Evolutionary conservation across 108 stramenopile species (phyloP).

Genomic region (Cyclotella baltica): DNA sequence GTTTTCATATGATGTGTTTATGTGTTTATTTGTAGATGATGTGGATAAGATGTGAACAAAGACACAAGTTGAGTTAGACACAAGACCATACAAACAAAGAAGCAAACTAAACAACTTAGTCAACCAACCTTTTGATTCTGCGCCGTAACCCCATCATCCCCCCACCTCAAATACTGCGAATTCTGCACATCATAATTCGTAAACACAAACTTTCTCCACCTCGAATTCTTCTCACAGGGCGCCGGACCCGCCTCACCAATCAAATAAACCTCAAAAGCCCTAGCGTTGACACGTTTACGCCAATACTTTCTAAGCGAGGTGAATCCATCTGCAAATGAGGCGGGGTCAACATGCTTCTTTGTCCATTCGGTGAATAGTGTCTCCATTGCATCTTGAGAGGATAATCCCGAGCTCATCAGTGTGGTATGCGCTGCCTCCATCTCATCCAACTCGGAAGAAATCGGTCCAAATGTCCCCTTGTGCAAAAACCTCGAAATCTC

Average conservation of each 20-base stretch:
- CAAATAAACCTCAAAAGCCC: conserved; percentile 34
- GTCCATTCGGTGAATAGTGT: conserved; percentile 29
- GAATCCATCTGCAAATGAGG: conserved; percentile 33
- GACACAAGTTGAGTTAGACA: too few species aligned
- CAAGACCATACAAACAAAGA: too few species aligned
- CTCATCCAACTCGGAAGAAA: conserved; percentile 14
- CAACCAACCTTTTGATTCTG: conserved; percentile 27
- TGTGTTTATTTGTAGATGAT: conserved; percentile 19
- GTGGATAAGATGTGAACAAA: neutral
- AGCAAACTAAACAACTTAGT: neutral
- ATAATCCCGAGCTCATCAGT: neutral
- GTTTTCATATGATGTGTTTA: too few species aligned
- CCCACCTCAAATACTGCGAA: conserved; percentile 41
- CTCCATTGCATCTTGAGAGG: conserved; percentile 18
- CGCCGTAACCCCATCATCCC: conserved; percentile 17
- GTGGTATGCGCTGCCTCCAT: conserved; percentile 27
- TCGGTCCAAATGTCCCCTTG: conserved; percentile 59
- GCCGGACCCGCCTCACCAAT: conserved; percentile 48
- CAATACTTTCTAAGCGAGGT: conserved; percentile 44
- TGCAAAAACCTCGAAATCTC: conserved; percentile 55
- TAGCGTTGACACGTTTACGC: conserved; percentile 47
- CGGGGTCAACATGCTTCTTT: conserved; percentile 37
- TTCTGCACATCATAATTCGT: conserved; percentile 49
- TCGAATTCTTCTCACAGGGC: conserved; percentile 35
- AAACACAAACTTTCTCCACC: conserved; percentile 55